phyloP scores from a whole-genome alignment of 2,329 filamentous ascomycete species.

The Trichoderma polysporum region DNA sequence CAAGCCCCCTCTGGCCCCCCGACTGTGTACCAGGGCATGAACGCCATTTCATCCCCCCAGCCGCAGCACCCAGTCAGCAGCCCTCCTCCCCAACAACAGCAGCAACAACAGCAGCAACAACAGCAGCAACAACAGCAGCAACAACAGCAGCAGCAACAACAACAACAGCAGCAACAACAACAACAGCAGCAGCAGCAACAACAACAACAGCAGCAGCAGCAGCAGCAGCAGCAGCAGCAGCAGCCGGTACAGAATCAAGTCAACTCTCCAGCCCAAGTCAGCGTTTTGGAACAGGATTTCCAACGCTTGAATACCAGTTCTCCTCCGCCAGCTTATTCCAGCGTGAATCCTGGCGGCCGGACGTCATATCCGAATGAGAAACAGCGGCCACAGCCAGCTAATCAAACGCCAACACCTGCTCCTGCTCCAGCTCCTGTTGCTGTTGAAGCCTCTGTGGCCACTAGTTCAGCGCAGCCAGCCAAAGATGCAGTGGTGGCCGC shows the following conservation, averaged over 20 bases:
- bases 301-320: conserved; percentile 78
- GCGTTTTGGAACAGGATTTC: conserved; percentile 82
- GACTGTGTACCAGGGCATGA: conserved; percentile 84
- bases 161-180: conserved; percentile 38
- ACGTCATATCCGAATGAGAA: conserved; percentile 79
- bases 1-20: conserved; percentile 86
- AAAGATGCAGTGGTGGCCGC: conserved; percentile 29
- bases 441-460: conserved; percentile 26
- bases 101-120: conserved; percentile 39
- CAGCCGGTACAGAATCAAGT: conserved; percentile 37
- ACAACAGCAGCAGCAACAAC: conserved; percentile 37
- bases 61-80: conserved; percentile 44
- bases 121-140: conserved; percentile 31
- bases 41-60: conserved; percentile 60
- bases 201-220: conserved; percentile 39
- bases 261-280: conserved; percentile 53
- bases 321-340: conserved; percentile 94
- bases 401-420: conserved; percentile 22
- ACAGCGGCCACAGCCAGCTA: conserved; percentile 48
- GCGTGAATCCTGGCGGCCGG: conserved; percentile 56
- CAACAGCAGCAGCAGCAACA: conserved; percentile 30
- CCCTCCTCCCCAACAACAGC: conserved; percentile 41
- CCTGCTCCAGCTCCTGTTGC: conserved; percentile 31
- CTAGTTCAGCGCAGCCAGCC: conserved; percentile 28
- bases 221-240: conserved; percentile 30